A percentile compares a stretch with the other conserved stretches of the same genome.
Conservation (phyloP, 768 basidiomycete genomes). For the Tylopilus vinaceipallidus region DNA sequence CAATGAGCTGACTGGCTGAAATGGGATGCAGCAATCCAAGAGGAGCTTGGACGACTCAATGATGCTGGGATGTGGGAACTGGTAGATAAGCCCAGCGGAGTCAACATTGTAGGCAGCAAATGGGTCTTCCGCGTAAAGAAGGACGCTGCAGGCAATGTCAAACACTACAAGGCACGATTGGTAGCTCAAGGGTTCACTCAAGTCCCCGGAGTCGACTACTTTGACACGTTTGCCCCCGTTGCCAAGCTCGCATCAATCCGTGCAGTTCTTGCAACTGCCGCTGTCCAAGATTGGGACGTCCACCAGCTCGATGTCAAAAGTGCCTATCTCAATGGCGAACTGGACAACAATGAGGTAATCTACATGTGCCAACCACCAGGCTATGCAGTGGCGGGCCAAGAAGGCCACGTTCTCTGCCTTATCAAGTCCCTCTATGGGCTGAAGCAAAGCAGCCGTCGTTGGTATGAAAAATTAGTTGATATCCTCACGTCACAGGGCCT, state of each 20-base stretch:
- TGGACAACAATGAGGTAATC: not conserved
- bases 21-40: not conserved
- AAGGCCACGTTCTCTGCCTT: not conserved
- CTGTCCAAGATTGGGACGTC: not conserved
- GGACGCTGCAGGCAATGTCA: not conserved
- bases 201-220: too few species aligned
- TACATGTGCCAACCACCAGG: not conserved
- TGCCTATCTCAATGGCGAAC: too few species aligned
- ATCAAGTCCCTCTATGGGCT: not conserved
- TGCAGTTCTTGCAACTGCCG: not conserved
- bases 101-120: not conserved
- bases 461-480: not conserved
- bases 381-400: not conserved
- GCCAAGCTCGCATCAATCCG: not conserved
- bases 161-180: not conserved
- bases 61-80: not conserved
- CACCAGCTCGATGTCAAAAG: not conserved
- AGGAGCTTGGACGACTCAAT: not conserved
- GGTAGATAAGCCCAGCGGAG: not conserved
- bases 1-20: not conserved
- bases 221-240: not conserved
- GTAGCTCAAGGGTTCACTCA: not conserved
- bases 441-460: not conserved
- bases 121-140: constrained; percentile 8
- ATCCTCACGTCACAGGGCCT: not conserved